A percentile compares a stretch with the other conserved stretches of the same genome.
phyloP scores from a whole-genome alignment of 495 filamentous ascomycete genomes.

The Penicillium herquei region DNA sequence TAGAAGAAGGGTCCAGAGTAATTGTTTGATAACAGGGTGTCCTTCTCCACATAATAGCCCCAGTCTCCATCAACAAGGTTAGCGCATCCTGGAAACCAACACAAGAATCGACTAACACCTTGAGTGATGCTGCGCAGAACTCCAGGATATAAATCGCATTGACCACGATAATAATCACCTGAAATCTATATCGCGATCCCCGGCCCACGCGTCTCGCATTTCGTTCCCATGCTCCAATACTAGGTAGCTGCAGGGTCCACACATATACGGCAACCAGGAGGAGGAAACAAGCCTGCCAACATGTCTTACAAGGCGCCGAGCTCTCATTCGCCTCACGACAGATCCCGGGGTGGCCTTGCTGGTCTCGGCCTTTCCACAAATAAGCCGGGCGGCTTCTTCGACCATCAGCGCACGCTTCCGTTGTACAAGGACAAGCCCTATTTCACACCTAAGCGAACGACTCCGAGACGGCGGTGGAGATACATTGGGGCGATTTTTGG shows the following conservation, averaged over 20 bases:
- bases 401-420: constrained; percentile 63
- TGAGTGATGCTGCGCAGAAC: too few relatives aligned
- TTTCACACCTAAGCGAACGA: constrained; percentile 45
- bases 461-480: constrained; percentile 31
- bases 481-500: constrained; percentile 22
- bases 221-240: too few relatives aligned
- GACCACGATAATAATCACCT: too few relatives aligned
- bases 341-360: constrained; percentile 38
- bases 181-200: too few relatives aligned
- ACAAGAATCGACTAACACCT: too few relatives aligned
- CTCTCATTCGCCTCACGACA: constrained; percentile 5
- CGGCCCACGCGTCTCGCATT: too few relatives aligned
- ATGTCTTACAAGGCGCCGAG: constrained; percentile 21
- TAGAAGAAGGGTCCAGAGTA: too few relatives aligned
- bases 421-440: constrained; percentile 99
- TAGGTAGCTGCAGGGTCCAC: background rate
- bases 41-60: too few relatives aligned
- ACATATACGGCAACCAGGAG: background rate
- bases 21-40: too few relatives aligned
- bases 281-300: constrained; percentile 2
- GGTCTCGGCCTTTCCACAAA: constrained; percentile 43
- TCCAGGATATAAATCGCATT: too few relatives aligned
- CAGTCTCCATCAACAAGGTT: too few relatives aligned
- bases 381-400: constrained; percentile 53
- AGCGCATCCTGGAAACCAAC: too few relatives aligned